Evolutionary conservation across 768 basidiomycete species (phyloP).

Genomic region (Amanita phalloides): DNA sequence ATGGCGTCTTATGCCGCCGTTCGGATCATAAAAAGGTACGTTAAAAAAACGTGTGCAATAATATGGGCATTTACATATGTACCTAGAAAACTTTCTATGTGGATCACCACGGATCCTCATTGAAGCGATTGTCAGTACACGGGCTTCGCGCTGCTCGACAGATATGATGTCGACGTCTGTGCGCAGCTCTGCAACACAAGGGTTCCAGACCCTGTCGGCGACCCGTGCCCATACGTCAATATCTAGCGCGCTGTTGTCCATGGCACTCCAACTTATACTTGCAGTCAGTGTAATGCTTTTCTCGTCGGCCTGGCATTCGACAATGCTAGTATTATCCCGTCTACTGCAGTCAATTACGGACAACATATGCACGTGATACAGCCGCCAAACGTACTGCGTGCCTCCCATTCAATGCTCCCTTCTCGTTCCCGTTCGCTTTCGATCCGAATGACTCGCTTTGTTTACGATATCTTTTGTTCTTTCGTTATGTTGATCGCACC

Average conservation of each 20-base stretch:
- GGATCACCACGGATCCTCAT: neutral
- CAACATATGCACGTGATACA: conserved; percentile 38
- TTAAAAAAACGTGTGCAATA: too few species aligned
- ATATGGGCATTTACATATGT: too few species aligned
- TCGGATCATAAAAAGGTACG: too few species aligned
- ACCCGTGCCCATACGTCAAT: conserved; percentile 40
- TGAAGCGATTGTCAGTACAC: conserved; percentile 26
- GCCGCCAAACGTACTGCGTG: conserved; percentile 21
- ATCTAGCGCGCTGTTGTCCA: conserved; percentile 40
- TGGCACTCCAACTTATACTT: conserved; percentile 36
- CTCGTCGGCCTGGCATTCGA: neutral
- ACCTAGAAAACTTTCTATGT: too few species aligned
- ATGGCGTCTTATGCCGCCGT: too few species aligned
- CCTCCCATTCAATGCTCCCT: neutral
- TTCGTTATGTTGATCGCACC: too few species aligned
- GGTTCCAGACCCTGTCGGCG: conserved; percentile 28
- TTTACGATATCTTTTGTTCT: too few species aligned
- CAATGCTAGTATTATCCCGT: conserved; percentile 28
- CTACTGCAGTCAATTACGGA: conserved; percentile 35
- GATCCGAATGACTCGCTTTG: too few species aligned
- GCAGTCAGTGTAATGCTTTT: conserved; percentile 20
- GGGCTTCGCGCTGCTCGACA: conserved; percentile 38
- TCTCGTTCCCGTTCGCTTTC: too few species aligned
- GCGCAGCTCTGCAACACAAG: conserved; percentile 35
- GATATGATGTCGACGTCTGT: conserved; percentile 33